Base-by-base conservation (phyloP, 73 alveolate genomes). In the Paramecium bursaria region DNA sequence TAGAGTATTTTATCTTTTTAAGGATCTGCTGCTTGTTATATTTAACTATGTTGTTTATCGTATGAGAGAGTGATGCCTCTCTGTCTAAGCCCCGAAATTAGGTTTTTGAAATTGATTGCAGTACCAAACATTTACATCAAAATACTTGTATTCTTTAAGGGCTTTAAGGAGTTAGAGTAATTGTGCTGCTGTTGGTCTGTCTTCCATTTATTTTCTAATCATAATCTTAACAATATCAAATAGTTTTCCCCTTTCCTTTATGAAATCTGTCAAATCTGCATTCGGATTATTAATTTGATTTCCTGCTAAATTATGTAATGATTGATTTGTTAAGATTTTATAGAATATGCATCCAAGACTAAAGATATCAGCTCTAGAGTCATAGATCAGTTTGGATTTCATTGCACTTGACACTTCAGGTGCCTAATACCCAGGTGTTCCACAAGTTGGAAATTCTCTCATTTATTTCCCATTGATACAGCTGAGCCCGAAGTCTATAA, bases 401-500 rank as follows among this genome's bases (percentile, higher is more conserved):
- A 21, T 9, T 21, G 44, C 82, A 67, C 44, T 67, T 67, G 44
- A 39, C 21, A 67, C 82, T 35, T 67, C 82, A 15, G 82, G 82
- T 2, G 82, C 82, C 0, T 21, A 35, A 67, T 67, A 67, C 2
- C 82, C 82, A 13, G 26, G 46, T 1, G 82, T 67, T 3, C 82
- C 82, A 67, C 82, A 67, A 67, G 33, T 67, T 39, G 82, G 82
- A 67, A 25, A 25, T 42, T 67, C 82, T 11, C 19, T 0, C 50
- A 67, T 30, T 67, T 67, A 67, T 67, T 17, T 67, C 2, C 82
- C 82, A 67, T 67, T 47, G 44, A 31, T 39, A 42, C 91, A 42
- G 17, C 88, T 88, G 7, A 91, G 75, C 9, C 96, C 96, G 50
- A 91, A 91, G 75, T 91, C 96, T 60, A 90, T 85, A 7, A 91